phyloP scores from a whole-genome alignment of 805 yeast species.

The Priceomyces castillae region DNA sequence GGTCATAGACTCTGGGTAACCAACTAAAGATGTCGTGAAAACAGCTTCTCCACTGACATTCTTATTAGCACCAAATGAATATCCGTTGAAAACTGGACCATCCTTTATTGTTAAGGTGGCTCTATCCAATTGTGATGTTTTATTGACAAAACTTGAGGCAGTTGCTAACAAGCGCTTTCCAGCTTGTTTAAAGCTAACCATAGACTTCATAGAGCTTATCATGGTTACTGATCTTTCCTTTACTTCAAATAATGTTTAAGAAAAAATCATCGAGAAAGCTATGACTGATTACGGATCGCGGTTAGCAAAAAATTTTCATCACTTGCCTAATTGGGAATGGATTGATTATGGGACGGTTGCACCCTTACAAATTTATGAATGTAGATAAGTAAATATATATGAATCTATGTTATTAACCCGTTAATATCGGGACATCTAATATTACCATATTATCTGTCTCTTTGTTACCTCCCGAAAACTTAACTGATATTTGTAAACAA shows the following conservation, averaged over 20 bases:
- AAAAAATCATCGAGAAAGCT: constrained; percentile 1
- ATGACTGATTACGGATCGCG: constrained; percentile 36
- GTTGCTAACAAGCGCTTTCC: constrained; percentile 35
- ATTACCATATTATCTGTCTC: constrained; percentile 34
- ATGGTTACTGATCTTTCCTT: background rate
- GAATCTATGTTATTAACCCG: constrained; percentile 21
- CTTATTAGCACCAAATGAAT: constrained; percentile 92
- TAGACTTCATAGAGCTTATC: background rate
- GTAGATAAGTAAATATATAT: background rate
- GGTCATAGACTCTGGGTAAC: constrained; percentile 98
- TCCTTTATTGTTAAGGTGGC: constrained; percentile 89
- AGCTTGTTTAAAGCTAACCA: background rate
- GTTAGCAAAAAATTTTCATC: constrained; percentile 20
- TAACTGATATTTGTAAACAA: constrained; percentile 47
- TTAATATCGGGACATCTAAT: constrained; percentile 36
- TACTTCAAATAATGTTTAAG: background rate
- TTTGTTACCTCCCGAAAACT: constrained; percentile 39
- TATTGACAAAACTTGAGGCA: constrained; percentile 30
- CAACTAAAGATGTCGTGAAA: constrained; percentile 95
- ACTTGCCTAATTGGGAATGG: constrained; percentile 26
- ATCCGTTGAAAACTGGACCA: constrained; percentile 91
- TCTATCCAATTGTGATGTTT: constrained; percentile 54
- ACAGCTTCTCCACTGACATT: constrained; percentile 96
- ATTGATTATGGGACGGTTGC: constrained; percentile 10
- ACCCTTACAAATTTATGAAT: background rate